Conservation (phyloP, 805 yeast genomes). For the Candida rishiriensis region DNA sequence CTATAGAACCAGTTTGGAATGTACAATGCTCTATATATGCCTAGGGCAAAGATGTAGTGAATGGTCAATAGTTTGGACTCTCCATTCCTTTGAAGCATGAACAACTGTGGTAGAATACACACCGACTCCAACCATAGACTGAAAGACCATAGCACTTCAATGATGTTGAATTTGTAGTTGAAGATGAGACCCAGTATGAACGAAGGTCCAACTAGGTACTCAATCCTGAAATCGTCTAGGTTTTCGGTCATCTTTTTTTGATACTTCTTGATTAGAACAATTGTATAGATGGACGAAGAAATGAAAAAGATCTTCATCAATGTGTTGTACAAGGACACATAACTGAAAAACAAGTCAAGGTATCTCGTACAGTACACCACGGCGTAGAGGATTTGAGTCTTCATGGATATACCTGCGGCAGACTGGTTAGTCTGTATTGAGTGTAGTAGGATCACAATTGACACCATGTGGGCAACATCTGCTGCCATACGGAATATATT, state of each 20-base stretch:
- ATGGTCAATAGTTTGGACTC: constrained; percentile 82
- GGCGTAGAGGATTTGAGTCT: constrained; percentile 79
- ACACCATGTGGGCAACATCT: constrained; percentile 78
- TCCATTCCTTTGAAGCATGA: constrained; percentile 84
- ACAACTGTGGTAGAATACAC: constrained; percentile 90
- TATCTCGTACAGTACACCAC: constrained; percentile 72
- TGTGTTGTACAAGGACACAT: constrained; percentile 67
- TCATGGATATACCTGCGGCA: constrained; percentile 79
- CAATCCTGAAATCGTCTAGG: constrained; percentile 63
- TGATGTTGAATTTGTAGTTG: constrained; percentile 55
- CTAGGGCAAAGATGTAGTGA: constrained; percentile 92
- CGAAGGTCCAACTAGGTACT: constrained; percentile 64
- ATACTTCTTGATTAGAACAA: constrained; percentile 65
- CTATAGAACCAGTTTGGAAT: constrained; percentile 95
- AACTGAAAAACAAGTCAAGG: constrained; percentile 54
- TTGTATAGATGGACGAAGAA: constrained; percentile 67
- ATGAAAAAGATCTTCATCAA: constrained; percentile 81
- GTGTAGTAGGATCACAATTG: constrained; percentile 70
- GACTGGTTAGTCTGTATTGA: constrained; percentile 63
- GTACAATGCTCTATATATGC: constrained; percentile 83
- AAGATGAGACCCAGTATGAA: constrained; percentile 54
- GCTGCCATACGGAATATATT: constrained; percentile 44
- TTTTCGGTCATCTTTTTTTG: constrained; percentile 59
- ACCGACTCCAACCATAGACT: constrained; percentile 90
- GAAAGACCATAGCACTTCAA: constrained; percentile 81